Conservation (phyloP, 2,329 filamentous ascomycete genomes). For the Trichoderma koningii region DNA sequence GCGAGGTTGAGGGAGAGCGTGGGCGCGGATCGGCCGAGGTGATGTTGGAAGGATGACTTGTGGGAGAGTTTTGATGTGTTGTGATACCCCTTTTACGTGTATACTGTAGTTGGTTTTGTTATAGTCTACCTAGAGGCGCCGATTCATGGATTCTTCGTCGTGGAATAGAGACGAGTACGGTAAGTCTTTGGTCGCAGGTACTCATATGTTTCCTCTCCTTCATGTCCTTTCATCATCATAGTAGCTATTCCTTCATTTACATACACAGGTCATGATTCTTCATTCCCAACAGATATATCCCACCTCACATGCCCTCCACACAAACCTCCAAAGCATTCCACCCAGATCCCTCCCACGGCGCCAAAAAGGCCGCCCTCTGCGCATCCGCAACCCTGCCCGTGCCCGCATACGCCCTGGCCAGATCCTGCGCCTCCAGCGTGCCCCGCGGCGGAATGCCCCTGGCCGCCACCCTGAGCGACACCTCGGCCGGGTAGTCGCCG, state of each 20-base stretch:
- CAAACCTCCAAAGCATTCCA: conserved; percentile 60
- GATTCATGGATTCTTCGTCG: neutral
- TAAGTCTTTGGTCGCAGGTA: neutral
- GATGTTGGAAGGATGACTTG: neutral
- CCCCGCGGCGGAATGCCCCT: conserved; percentile 74
- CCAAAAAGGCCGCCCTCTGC: conserved; percentile 74
- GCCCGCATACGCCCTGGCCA: conserved; percentile 73
- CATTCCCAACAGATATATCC: neutral
- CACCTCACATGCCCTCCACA: conserved; percentile 33
- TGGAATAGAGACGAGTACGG: neutral
- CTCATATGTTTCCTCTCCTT: neutral
- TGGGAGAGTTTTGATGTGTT: conserved; percentile 4
- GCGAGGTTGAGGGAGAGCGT: conserved; percentile 65
- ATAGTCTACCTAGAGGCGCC: neutral
- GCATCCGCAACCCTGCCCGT: conserved; percentile 72
- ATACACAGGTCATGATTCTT: neutral
- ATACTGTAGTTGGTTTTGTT: neutral
- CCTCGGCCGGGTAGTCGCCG: conserved; percentile 61
- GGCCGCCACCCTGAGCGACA: conserved; percentile 78
- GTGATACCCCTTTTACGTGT: conserved; percentile 20
- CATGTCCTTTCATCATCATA: neutral
- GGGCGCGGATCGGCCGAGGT: conserved; percentile 37
- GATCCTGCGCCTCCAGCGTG: conserved; percentile 64
- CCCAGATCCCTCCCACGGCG: conserved; percentile 71
- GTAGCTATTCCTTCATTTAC: neutral